Evolutionary conservation across 2,329 filamentous ascomycete species (phyloP).

Genomic region (Botrytis byssoidea): DNA sequence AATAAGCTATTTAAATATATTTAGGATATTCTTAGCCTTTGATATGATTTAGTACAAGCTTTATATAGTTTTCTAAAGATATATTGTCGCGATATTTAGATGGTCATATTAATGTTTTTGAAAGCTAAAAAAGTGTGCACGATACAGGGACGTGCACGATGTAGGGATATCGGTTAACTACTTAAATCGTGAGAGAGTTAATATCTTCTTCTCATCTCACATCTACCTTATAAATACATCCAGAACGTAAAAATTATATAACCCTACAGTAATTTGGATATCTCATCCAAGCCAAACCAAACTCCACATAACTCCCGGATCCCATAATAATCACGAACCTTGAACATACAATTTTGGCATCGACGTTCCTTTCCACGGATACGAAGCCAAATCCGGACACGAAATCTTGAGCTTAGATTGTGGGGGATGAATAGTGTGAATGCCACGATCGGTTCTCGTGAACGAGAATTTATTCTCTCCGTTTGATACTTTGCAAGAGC

Average conservation of each 20-base stretch:
- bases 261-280: neutral
- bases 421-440: neutral
- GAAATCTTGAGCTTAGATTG: neutral
- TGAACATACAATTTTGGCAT: constrained; percentile 10
- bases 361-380: constrained; percentile 8
- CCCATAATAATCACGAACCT: neutral
- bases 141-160: too few species aligned
- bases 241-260: neutral
- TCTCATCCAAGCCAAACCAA: neutral
- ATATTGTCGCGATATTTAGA: too few species aligned
- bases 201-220: neutral
- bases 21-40: too few species aligned
- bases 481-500: constrained; percentile 3
- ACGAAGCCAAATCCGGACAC: constrained; percentile 11
- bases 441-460: constrained; percentile 8
- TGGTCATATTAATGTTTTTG: too few species aligned
- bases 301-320: neutral
- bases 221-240: neutral
- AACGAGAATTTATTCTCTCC: constrained; percentile 5
- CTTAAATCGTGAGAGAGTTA: neutral
- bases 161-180: too few species aligned
- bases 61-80: too few species aligned
- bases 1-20: too few species aligned
- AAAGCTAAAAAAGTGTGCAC: too few species aligned
- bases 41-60: too few species aligned